phyloP scores from a whole-genome alignment of 2,329 filamentous ascomycete genomes.

The Alternaria sp. region DNA sequence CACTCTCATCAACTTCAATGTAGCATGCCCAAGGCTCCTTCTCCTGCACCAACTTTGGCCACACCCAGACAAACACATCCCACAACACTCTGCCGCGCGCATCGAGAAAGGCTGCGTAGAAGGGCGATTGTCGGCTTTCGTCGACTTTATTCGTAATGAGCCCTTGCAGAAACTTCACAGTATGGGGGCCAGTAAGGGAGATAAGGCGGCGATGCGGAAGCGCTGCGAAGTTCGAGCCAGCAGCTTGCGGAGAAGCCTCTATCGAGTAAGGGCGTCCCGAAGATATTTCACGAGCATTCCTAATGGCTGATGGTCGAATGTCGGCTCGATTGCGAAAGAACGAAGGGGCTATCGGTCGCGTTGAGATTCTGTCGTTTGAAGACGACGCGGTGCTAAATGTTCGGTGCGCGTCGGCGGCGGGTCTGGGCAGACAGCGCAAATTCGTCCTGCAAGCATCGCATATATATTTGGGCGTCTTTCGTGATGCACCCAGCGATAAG shows the following conservation, averaged over 20 bases:
- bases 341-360: constrained; percentile 40
- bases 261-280: neutral
- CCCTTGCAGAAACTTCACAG: constrained; percentile 86
- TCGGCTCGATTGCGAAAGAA: neutral
- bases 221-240: constrained; percentile 56
- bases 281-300: neutral
- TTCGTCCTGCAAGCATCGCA: constrained; percentile 32
- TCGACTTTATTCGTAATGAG: constrained; percentile 79
- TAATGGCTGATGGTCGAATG: no score
- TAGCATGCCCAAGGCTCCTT: constrained; percentile 67
- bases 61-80: constrained; percentile 85
- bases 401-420: constrained; percentile 13
- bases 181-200: constrained; percentile 78
- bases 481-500: constrained; percentile 3
- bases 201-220: constrained; percentile 82
- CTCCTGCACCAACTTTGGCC: constrained; percentile 29
- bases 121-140: constrained; percentile 49
- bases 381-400: constrained; percentile 21
- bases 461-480: constrained; percentile 18
- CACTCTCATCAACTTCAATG: constrained; percentile 80
- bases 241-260: neutral
- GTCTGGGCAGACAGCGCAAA: constrained; percentile 6
- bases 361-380: neutral
- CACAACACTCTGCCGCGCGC: constrained; percentile 81
- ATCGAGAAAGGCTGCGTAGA: constrained; percentile 84